These are phyloP conservation scores for Calocybe indica DNA, from an alignment of 768 basidiomycete species.

Conservation along the genomic window DNA sequence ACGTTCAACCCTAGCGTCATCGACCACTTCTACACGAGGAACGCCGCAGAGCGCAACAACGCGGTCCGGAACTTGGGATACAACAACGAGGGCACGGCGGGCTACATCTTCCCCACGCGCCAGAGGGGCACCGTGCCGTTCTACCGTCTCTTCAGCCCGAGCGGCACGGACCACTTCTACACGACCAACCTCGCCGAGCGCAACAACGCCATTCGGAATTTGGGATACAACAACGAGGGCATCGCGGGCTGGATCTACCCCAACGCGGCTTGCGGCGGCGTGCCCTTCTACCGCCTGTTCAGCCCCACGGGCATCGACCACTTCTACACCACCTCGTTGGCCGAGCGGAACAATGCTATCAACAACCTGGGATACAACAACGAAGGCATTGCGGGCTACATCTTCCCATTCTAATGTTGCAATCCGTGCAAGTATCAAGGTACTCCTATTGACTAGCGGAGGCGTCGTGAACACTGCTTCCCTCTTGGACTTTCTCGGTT, in stretches of 20 bases:
- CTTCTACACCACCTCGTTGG: conserved; percentile 8
- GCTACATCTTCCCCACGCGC: conserved; percentile 6
- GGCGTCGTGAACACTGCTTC: no score
- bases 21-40: conserved; percentile 7
- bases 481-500: no score
- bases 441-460: no score
- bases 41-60: conserved; percentile 1
- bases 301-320: neutral
- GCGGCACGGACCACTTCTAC: conserved; percentile 15
- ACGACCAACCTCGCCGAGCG: conserved; percentile 2
- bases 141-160: conserved; percentile 13
- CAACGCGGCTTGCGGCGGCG: neutral
- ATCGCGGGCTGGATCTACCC: conserved; percentile 5
- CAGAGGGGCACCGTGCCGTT: conserved; percentile 10
- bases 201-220: conserved; percentile 1
- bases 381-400: conserved; percentile 8
- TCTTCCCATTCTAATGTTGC: neutral
- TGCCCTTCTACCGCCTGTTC: conserved; percentile 8
- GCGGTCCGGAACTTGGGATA: conserved; percentile 7
- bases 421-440: no score
- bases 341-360: conserved; percentile 4
- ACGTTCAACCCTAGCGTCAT: neutral
- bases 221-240: conserved; percentile 6
- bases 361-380: conserved; percentile 3
- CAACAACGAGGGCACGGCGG: conserved; percentile 6